Evolutionary conservation across 331 rosid genomes (phyloP).

Genomic region (Quercus lobata): DNA sequence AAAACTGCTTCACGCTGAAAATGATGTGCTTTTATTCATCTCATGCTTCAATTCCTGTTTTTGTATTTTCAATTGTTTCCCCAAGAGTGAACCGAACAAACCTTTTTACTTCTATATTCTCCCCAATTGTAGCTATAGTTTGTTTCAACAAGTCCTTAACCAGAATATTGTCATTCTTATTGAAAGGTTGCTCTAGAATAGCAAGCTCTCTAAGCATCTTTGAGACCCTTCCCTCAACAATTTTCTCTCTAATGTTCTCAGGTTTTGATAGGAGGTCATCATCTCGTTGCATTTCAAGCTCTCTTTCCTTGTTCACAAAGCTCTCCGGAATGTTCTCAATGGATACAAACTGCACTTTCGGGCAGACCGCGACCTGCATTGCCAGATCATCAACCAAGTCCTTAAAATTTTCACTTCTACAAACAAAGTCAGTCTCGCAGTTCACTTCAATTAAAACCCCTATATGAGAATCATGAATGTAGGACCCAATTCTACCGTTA

Average conservation of each 20-base stretch:
- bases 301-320: slow-evolving; percentile 60
- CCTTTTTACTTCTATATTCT: slow-evolving; percentile 78
- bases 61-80: slow-evolving; percentile 38
- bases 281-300: slow-evolving; percentile 86
- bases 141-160: slow-evolving; percentile 93
- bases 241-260: slow-evolving; percentile 85
- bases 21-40: background rate
- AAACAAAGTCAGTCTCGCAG: slow-evolving; percentile 89
- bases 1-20: background rate
- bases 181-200: slow-evolving; percentile 84
- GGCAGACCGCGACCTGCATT: slow-evolving; percentile 91
- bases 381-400: slow-evolving; percentile 90
- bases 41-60: slow-evolving; percentile 29
- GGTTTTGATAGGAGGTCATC: slow-evolving; percentile 72
- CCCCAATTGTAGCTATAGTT: slow-evolving; percentile 92
- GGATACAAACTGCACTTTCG: slow-evolving; percentile 76
- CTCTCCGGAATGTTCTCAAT: slow-evolving; percentile 74
- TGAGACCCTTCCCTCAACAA: slow-evolving; percentile 89
- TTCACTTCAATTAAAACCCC: slow-evolving; percentile 92
- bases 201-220: slow-evolving; percentile 95
- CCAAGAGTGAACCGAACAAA: slow-evolving; percentile 79
- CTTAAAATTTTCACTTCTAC: slow-evolving; percentile 72
- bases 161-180: slow-evolving; percentile 71
- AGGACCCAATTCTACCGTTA: slow-evolving; percentile 91
- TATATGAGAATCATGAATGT: slow-evolving; percentile 84